Percentiles rank a stretch among this genome's conserved stretches.
Conservation (phyloP, 139 green algal genomes). For the Chlamydomonas schloesseri region DNA sequence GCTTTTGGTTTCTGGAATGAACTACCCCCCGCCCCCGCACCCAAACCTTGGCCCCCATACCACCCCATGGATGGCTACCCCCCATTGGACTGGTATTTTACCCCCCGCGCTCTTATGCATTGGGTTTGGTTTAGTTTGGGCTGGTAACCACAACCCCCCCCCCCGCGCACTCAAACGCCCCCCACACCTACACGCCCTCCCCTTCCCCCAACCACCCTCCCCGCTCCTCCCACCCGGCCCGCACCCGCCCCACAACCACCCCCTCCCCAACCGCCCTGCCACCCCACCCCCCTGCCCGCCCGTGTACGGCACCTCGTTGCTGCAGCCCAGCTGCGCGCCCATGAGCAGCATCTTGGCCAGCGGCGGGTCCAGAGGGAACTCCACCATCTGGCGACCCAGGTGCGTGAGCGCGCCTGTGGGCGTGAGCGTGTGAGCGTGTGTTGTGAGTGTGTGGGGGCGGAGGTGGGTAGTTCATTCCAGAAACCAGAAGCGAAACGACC, state of each 20-base stretch:
- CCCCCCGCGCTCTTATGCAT: too few species aligned
- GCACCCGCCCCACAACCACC: background rate
- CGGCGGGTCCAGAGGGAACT: slow-evolving; percentile 98
- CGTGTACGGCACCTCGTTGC: slow-evolving; percentile 59
- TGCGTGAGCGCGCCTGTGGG: slow-evolving; percentile 56
- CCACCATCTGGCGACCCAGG: slow-evolving; percentile 90
- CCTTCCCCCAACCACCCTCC: background rate
- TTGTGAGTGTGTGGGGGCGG: background rate
- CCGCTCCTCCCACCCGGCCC: background rate
- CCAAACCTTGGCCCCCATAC: too few species aligned
- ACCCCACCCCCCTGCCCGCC: background rate
- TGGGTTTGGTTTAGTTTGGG: too few species aligned
- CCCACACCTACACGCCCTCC: too few species aligned
- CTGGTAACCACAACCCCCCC: too few species aligned
- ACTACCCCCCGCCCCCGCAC: too few species aligned
- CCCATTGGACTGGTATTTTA: too few species aligned
- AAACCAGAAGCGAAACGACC: too few species aligned
- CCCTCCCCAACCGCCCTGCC: background rate
- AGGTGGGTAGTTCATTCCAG: too few species aligned
- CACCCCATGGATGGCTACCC: too few species aligned
- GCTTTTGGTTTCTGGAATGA: too few species aligned
- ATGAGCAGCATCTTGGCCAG: slow-evolving; percentile 95
- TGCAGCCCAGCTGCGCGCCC: slow-evolving; percentile 80
- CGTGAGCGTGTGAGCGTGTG: background rate
- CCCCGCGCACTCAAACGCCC: too few species aligned